Base-by-base conservation (phyloP, 1,284 basidiomycete genomes). In the Mrakiaceae sp. region DNA sequence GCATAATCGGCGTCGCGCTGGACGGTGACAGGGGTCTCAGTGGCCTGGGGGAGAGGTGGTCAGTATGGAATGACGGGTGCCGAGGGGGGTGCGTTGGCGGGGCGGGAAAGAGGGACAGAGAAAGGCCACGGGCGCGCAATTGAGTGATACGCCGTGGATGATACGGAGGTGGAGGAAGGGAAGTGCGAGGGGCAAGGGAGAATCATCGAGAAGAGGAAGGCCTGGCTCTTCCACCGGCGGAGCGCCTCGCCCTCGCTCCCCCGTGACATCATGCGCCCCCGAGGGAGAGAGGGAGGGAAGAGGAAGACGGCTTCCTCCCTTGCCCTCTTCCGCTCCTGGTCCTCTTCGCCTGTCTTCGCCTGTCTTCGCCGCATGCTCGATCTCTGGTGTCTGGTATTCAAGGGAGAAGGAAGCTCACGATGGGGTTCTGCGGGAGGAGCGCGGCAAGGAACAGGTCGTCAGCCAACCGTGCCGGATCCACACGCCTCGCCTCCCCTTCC, bases 1-100 rank as follows among this genome's bases (percentile, higher is more conserved):
- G 51, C 51, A 40, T 12, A 59, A n/a, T 16, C 58, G 9, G 46
- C 58, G 48, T 60, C 58, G 16, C 58, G 58, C 39, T 60, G 43
- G 58, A 60, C 48, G 5, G 58, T 60, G 27, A 50, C 58, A 49
- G 58, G 58, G 58, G 39, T 40, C 27, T 27, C 27, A 27, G 27
- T 27, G 40, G 14, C 10, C 42, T 46, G 42, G 43, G n/a, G 47
- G 44, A 44, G 10, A 48, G 44, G 10, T 48, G 3, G 4, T n/a
- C 3, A 49, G 57, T 7, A 27, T 2, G 27, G 27, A 27, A 27
- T 2, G 27, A 27, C 27, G 27, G 49, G n/a, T 51, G 49, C 11
- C 49, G 49, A 51, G n/a, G n/a, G 27, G 27, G 27, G 27, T 27
- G 27, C 27, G 27, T 27, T 27, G 27, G 27, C 27, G 27, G 27